Evolutionary conservation across 1,284 basidiomycete species (phyloP), one percentile per base, ranked within the genome.

Genomic region (Filobasidium uniguttulatum): DNA sequence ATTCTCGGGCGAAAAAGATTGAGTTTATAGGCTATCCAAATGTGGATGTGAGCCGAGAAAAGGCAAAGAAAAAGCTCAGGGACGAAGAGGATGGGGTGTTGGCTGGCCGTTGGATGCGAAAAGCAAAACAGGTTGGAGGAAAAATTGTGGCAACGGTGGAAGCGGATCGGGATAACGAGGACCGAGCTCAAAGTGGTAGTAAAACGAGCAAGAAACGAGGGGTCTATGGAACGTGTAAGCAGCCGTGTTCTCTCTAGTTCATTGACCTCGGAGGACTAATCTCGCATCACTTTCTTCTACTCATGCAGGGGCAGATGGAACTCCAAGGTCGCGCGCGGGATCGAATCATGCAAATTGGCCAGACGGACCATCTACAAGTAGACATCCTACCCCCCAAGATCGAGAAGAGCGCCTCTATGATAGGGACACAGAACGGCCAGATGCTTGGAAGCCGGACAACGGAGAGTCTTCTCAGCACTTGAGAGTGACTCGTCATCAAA

Each of bases 21-120:
- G 94, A 93, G 8, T 89, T 96, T 70, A 89, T 90, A 62, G 80
- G 84, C 58, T 94, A 93, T 64, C 87, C 87, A 0, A 82, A 80
- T 56, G 81, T 91, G 53, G 89, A 91, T 60, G 81, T 86, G 31
- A 86, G 81, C 62, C 78, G 55, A 34, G 69, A 71, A 51, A 60
- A 62, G 33, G 61, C 57, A 23, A 60, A 53, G 36, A 58, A 61
- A 3, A 56, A 57, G 44, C 51, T 55, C 52, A 56, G 65, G 50
- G 61, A 65, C 31, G 66, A 70, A 30, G 69, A 71, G 51, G 60
- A 70, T 38, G 67, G 62, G 3, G 67, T 71, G 22, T 53, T 70
- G 23, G 57, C 58, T 9, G 84, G 41, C 78, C 88, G 69, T 65
- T 72, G 46, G 83, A 83, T 33, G 71, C 50, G 65, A 66, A 37